Percentiles rank a stretch among this genome's conserved stretches.
These are phyloP conservation scores for Ophiostoma populinum DNA, from an alignment of 2,329 filamentous ascomycete species.

Conservation along the genomic window DNA sequence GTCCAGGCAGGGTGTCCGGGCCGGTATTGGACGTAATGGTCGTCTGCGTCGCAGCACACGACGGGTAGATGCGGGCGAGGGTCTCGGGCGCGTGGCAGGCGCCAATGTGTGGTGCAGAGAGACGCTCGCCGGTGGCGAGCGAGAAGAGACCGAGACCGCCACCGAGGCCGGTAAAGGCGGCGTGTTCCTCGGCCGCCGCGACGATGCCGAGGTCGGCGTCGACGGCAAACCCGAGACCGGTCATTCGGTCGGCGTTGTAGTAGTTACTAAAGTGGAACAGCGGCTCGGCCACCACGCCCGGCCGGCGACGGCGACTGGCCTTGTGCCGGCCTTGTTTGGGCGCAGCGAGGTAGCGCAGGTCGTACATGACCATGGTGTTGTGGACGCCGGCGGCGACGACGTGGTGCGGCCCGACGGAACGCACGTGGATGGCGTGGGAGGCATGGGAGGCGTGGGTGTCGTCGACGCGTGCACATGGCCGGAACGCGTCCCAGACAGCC, in stretches of 20 bases:
- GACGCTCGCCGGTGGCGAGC: slow-evolving; percentile 23
- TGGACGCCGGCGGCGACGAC: slow-evolving; percentile 35
- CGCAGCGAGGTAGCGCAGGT: slow-evolving; percentile 28
- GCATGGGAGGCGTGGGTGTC: not conserved
- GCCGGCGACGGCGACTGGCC: not conserved
- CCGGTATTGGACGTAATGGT: not conserved
- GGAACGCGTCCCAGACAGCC: slow-evolving; percentile 5
- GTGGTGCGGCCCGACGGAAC: slow-evolving; percentile 29
- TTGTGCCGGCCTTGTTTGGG: not conserved
- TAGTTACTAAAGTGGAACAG: slow-evolving; percentile 32
- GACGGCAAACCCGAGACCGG: slow-evolving; percentile 29
- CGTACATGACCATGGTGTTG: slow-evolving; percentile 36
- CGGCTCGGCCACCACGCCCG: slow-evolving; percentile 16
- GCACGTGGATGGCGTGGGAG: slow-evolving; percentile 25
- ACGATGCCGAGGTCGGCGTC: slow-evolving; percentile 31
- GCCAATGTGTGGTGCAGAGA: slow-evolving; percentile 17
- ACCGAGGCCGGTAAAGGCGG: slow-evolving; percentile 21
- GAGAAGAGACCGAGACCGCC: slow-evolving; percentile 32
- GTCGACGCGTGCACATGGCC: not conserved
- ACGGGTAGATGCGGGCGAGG: slow-evolving; percentile 1
- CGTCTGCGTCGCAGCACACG: not conserved
- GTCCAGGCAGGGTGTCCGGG: no score
- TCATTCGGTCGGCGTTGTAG: slow-evolving; percentile 25
- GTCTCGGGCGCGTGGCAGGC: not conserved
- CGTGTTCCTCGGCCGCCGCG: slow-evolving; percentile 30